These are phyloP conservation scores for Plasmodium coatneyi DNA, from an alignment of 169 alveolate species.

Conservation along the genomic window DNA sequence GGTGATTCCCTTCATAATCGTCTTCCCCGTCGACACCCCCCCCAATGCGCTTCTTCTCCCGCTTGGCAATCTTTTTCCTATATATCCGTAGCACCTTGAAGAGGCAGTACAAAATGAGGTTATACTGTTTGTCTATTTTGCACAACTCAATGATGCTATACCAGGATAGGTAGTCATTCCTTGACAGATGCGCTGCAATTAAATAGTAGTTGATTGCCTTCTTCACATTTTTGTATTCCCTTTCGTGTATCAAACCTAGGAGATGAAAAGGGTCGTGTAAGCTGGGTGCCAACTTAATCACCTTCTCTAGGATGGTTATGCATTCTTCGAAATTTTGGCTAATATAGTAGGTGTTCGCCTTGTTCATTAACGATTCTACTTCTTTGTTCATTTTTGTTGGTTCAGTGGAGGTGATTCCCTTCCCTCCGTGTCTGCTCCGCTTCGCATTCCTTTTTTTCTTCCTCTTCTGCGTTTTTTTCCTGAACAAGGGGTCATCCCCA, in stretches of 20 bases:
- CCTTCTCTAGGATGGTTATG: conserved; percentile 81
- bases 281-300: conserved; percentile 89
- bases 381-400: conserved; percentile 78
- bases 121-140: conserved; percentile 52
- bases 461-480: neutral
- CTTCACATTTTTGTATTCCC: conserved; percentile 85
- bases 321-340: conserved; percentile 79
- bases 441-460: neutral
- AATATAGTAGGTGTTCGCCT: conserved; percentile 81
- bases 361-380: conserved; percentile 78
- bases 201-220: conserved; percentile 90
- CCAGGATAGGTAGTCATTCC: conserved; percentile 88
- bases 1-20: neutral
- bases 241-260: conserved; percentile 90
- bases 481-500: neutral
- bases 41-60: neutral
- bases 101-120: conserved; percentile 35
- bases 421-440: neutral
- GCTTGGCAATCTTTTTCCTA: conserved; percentile 7
- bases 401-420: neutral
- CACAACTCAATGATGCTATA: conserved; percentile 88
- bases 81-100: conserved; percentile 47
- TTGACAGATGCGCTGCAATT: conserved; percentile 91
- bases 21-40: neutral
- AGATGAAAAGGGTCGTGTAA: conserved; percentile 92